phyloP scores from a whole-genome alignment of 202 grass and related monocot genomes.

The Panicum hallii region DNA sequence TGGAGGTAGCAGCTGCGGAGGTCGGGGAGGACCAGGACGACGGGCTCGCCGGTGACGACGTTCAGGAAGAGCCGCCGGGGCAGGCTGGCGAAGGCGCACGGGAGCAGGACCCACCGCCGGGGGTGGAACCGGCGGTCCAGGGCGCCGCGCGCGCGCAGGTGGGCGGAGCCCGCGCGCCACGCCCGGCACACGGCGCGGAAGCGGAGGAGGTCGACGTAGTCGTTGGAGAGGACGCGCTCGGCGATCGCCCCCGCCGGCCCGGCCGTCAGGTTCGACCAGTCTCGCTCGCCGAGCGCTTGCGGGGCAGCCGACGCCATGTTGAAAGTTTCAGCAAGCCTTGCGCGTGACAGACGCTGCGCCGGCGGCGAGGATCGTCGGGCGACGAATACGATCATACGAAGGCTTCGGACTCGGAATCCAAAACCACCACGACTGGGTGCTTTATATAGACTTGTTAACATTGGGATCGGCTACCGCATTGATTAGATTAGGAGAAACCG shows the following conservation, averaged over 20 bases:
- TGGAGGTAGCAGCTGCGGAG: background rate
- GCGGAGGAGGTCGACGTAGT: background rate
- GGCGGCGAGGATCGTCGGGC: no score
- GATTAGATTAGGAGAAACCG: no score
- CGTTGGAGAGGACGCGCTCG: background rate
- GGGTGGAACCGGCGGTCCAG: conserved; percentile 23
- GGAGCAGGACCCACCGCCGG: conserved; percentile 26
- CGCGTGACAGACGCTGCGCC: no score
- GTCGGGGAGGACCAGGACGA: background rate
- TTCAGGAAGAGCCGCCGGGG: background rate
- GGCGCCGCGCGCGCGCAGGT: background rate
- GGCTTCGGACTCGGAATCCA: no score
- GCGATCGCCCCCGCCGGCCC: background rate
- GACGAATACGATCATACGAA: no score
- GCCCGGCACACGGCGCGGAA: background rate
- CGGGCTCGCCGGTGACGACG: background rate
- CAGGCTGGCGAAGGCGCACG: background rate
- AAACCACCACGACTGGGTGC: no score
- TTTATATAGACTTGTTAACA: no score
- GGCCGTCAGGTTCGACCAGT: background rate
- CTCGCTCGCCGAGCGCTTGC: background rate
- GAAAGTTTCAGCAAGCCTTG: no score
- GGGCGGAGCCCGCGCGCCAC: background rate
- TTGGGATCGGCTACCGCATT: no score
- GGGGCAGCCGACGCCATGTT: no score